Percentiles rank a stretch among this genome's conserved stretches.
Conservation (phyloP, 1,139 yeast species). For the Saccharomyces pastorianus region DNA sequence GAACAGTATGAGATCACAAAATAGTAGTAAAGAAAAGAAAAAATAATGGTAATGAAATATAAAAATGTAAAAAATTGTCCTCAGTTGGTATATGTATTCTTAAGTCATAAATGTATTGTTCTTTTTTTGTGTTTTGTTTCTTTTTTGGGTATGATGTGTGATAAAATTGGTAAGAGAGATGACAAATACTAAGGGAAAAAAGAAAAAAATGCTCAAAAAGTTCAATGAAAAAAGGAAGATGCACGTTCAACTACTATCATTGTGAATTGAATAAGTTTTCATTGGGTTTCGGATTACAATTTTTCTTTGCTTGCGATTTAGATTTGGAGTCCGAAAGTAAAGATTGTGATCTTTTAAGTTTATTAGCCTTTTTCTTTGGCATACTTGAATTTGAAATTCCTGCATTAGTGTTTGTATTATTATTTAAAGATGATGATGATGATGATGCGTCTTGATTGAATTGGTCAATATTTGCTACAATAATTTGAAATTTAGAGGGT, state of each 20-base stretch:
- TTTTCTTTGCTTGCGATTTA: conserved; percentile 3
- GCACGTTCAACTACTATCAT: not conserved
- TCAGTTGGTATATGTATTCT: not conserved
- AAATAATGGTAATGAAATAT: not conserved
- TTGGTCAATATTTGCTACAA: conserved; percentile 29
- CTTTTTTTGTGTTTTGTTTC: conserved; percentile 1
- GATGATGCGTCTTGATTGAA: conserved; percentile 14
- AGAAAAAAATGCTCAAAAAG: not conserved
- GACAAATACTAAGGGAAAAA: not conserved
- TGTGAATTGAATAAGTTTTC: not conserved
- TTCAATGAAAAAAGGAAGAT: not conserved
- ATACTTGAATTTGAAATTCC: not conserved
- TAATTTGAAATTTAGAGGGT: conserved; percentile 31
- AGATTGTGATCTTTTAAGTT: conserved; percentile 12
- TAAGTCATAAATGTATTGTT: not conserved
- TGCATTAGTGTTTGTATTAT: not conserved
- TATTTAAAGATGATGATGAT: not conserved
- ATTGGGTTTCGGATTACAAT: conserved; percentile 1
- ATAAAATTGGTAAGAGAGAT: not conserved
- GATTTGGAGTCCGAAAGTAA: conserved; percentile 1
- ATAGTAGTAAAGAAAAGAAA: not conserved
- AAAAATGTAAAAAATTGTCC: not conserved
- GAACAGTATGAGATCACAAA: not conserved
- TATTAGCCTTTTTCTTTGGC: not conserved
- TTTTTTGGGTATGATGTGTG: conserved; percentile 1